These are phyloP conservation scores for Solanum tarijense DNA, from an alignment of 257 asterid genomes.

Conservation along the genomic window DNA sequence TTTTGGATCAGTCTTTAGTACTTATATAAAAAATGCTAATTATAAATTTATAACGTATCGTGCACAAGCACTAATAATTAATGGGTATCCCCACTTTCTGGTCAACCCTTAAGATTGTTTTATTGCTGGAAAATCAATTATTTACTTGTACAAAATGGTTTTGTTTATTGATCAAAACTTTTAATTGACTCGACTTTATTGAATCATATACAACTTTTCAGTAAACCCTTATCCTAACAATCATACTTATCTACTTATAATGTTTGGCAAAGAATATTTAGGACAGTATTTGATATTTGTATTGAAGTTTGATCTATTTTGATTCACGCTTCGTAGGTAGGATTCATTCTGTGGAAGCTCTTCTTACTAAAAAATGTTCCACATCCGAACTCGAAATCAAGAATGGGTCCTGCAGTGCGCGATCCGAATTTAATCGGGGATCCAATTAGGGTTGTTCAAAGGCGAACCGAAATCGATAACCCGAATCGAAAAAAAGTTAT, in stretches of 20 bases:
- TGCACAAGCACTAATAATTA: neutral
- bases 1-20: neutral
- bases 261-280: neutral
- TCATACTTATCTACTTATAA: neutral
- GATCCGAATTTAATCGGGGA: no score
- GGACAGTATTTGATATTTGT: neutral
- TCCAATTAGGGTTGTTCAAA: no score
- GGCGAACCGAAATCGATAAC: no score
- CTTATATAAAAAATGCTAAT: neutral
- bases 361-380: rapidly evolving
- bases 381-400: neutral
- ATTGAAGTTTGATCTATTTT: neutral
- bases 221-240: neutral
- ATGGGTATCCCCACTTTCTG: neutral
- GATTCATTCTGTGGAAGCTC: neutral
- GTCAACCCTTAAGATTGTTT: neutral
- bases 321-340: neutral
- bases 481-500: no score
- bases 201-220: neutral
- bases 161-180: neutral
- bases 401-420: neutral
- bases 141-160: neutral
- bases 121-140: neutral
- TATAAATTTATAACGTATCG: neutral
- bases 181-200: neutral